These are phyloP conservation scores for Hordeum vulgare DNA, from an alignment of 176 grass and related monocot species.

Conservation along the genomic window MorexV3_pseudomolecules_assembly NC_058523.1:165160147-165160646, in stretches of 20 bases:
- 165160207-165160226: too few species aligned
- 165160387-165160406: background rate
- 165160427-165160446: background rate
- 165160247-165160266: too few species aligned
- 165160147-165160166: too few species aligned
- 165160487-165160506: background rate
- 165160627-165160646: constrained; percentile 40
- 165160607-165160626: constrained; percentile 31
- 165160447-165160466: background rate
- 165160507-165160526: constrained; percentile 22
- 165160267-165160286: too few species aligned
- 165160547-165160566: background rate
- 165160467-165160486: background rate
- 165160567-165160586: constrained; percentile 13
- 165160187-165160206: too few species aligned
- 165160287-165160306: too few species aligned
- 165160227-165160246: too few species aligned
- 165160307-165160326: background rate
- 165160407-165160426: background rate
- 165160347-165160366: background rate
- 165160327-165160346: background rate
- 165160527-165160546: background rate
- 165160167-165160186: too few species aligned
- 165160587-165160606: background rate
- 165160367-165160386: constrained; percentile 26